Percentiles rank a stretch among this genome's conserved stretches.
phyloP scores from a whole-genome alignment of 75 land plant species.

The Selaginella tamariscina region DNA sequence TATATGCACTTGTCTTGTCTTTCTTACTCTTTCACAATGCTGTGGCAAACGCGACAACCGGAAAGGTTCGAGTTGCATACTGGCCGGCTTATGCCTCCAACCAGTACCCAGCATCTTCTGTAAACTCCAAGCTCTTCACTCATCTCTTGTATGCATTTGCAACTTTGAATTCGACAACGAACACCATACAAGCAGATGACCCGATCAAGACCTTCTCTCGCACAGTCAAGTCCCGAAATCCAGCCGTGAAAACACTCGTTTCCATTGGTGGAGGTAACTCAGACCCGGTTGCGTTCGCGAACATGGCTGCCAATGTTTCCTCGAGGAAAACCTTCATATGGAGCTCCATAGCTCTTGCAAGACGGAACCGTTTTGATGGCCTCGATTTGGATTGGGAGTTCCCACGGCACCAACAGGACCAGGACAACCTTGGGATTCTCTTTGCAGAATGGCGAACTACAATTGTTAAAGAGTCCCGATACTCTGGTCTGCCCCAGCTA shows the following conservation, averaged over 20 bases:
- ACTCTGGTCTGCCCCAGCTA: background rate
- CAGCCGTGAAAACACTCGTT: background rate
- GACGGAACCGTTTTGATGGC: constrained; percentile 1
- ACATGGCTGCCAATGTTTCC: background rate
- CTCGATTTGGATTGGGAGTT: constrained; percentile 10
- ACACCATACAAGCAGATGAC: background rate
- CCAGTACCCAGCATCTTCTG: background rate
- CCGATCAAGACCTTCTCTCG: background rate
- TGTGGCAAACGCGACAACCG: no score
- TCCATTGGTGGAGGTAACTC: constrained; percentile 3
- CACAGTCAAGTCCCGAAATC: constrained; percentile 11
- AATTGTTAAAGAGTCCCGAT: background rate
- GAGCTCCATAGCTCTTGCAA: constrained; percentile 2
- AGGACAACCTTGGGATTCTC: background rate
- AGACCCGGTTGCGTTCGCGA: background rate
- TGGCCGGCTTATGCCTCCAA: constrained; percentile 4
- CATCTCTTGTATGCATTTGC: constrained; percentile 12
- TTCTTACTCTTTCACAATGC: no score
- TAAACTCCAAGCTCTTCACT: constrained; percentile 3
- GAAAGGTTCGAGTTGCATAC: background rate
- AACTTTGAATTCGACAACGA: background rate
- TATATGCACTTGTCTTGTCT: no score
- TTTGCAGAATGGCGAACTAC: constrained; percentile 1
- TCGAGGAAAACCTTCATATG: background rate
- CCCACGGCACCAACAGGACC: background rate